These are phyloP conservation scores for Ascosphaera aggregata DNA, from an alignment of 2,329 filamentous ascomycete genomes.

Conservation along the genomic window DNA sequence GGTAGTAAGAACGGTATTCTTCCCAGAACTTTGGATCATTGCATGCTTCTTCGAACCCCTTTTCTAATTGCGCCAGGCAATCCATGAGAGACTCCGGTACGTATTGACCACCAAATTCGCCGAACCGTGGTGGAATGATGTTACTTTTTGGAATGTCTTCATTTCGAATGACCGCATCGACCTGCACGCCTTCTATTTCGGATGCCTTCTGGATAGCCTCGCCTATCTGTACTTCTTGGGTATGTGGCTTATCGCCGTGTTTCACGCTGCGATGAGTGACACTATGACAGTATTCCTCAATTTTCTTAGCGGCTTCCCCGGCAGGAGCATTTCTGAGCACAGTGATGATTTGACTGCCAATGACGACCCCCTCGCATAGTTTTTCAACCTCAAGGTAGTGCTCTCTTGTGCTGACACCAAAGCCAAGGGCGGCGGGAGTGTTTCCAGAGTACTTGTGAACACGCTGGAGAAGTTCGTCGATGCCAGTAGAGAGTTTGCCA, in stretches of 20 bases:
- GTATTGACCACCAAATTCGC: slow-evolving; percentile 91
- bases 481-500: slow-evolving; percentile 54
- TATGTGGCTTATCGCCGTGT: slow-evolving; percentile 23
- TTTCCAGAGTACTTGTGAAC: slow-evolving; percentile 87
- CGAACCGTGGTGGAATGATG: slow-evolving; percentile 66
- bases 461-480: slow-evolving; percentile 58
- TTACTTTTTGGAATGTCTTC: slow-evolving; percentile 32
- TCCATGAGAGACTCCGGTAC: slow-evolving; percentile 97
- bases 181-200: slow-evolving; percentile 28
- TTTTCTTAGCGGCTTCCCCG: slow-evolving; percentile 44
- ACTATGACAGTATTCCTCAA: slow-evolving; percentile 69
- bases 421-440: slow-evolving; percentile 77
- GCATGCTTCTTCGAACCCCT: slow-evolving; percentile 68
- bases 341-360: slow-evolving; percentile 85
- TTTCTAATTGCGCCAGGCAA: slow-evolving; percentile 73
- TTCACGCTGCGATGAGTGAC: slow-evolving; percentile 34
- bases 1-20: slow-evolving; percentile 86
- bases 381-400: slow-evolving; percentile 72
- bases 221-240: slow-evolving; percentile 44
- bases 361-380: slow-evolving; percentile 82
- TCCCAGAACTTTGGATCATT: slow-evolving; percentile 90
- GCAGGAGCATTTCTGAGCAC: slow-evolving; percentile 45
- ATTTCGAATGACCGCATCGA: slow-evolving; percentile 28
- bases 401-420: slow-evolving; percentile 85
- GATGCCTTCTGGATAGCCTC: slow-evolving; percentile 41